Conservation (phyloP, 129 eudicot genomes). For the Gnaphalium uliginosum region DNA sequence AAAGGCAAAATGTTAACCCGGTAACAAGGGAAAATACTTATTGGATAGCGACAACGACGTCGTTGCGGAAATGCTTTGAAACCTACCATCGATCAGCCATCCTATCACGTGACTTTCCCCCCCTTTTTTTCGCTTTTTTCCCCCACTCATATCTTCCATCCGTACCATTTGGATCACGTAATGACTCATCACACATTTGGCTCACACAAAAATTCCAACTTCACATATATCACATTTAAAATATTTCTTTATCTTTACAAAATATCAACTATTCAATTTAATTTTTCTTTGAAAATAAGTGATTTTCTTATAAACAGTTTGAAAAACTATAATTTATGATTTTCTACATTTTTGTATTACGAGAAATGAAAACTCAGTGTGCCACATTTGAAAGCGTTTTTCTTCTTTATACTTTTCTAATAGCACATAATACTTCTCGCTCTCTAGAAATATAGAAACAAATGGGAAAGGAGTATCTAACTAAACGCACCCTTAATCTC, state of each 20-base stretch:
- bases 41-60: slow-evolving; percentile 28
- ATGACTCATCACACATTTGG: slow-evolving; percentile 18
- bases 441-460: too few species aligned
- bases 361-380: too few species aligned
- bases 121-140: not conserved
- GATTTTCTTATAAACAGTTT: too few species aligned
- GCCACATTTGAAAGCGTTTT: too few species aligned
- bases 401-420: too few species aligned
- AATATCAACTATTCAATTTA: not conserved
- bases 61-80: slow-evolving; percentile 17
- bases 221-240: not conserved
- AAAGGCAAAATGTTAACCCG: slow-evolving; percentile 12
- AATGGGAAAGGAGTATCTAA: too few species aligned
- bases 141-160: slow-evolving; percentile 8
- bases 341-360: too few species aligned
- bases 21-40: slow-evolving; percentile 16
- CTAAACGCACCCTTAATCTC: too few species aligned
- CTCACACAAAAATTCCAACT: slow-evolving; percentile 4
- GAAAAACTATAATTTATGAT: too few species aligned
- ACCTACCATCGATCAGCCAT: slow-evolving; percentile 16
- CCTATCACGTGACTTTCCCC: slow-evolving; percentile 29
- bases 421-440: too few species aligned
- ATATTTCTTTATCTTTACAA: not conserved
- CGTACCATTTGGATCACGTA: slow-evolving; percentile 31
- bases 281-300: too few species aligned